Conservation (phyloP, 177 flowering plant species). For the Vitis hybrid region DNA sequence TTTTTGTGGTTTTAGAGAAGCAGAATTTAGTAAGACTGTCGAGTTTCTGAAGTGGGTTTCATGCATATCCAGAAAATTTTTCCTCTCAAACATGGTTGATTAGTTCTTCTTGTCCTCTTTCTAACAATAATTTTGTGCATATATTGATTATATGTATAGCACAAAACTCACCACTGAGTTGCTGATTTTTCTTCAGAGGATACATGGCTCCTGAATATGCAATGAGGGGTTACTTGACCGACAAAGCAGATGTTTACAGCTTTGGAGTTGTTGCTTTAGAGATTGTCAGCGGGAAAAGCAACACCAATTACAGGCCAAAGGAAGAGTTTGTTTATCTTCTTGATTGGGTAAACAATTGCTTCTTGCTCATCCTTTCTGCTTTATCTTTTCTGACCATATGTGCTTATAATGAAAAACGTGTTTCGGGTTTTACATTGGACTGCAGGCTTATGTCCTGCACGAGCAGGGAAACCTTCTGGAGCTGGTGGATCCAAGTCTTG, state of each 20-base stretch:
- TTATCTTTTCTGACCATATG: not conserved
- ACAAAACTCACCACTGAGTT: no score
- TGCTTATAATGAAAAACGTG: no score
- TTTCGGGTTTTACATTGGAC: not conserved
- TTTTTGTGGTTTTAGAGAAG: no score
- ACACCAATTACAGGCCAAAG: conserved; percentile 72
- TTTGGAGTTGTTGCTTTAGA: conserved; percentile 75
- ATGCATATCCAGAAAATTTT: no score
- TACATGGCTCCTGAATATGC: conserved; percentile 99
- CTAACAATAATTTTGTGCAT: not conserved
- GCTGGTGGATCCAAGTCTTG: conserved; percentile 71
- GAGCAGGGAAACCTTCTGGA: conserved; percentile 84
- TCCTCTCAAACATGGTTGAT: no score
- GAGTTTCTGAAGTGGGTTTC: no score
- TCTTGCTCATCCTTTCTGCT: not conserved
- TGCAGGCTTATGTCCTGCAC: conserved; percentile 71
- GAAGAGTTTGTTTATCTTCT: conserved; percentile 82
- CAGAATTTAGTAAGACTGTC: no score
- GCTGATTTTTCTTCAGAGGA: conserved; percentile 49
- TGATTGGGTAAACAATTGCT: conserved; percentile 67
- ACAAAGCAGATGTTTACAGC: conserved; percentile 92
- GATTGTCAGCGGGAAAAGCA: conserved; percentile 87
- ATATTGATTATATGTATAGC: not conserved
- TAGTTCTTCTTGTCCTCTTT: no score
- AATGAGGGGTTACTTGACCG: conserved; percentile 83